Evolutionary conservation across 495 filamentous ascomycete species (phyloP).

Genomic region (Daldinia vernicosa): DNA sequence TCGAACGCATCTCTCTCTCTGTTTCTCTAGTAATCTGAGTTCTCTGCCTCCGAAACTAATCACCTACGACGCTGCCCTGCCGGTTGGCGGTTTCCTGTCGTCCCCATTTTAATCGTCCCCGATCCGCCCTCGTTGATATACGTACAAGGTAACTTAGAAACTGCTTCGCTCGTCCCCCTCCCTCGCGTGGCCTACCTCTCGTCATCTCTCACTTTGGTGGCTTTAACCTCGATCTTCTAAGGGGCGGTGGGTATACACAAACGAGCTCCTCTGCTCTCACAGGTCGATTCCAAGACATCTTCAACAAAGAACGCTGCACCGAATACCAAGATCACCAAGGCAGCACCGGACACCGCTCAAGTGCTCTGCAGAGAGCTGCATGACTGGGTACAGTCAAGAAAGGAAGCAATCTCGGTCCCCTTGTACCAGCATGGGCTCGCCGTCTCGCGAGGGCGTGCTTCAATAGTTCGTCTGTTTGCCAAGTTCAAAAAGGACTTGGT

Average conservation of each 20-base stretch:
- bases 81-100: conserved; percentile 26
- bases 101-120: conserved; percentile 29
- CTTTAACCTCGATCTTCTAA: conserved; percentile 52
- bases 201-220: conserved; percentile 56
- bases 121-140: conserved; percentile 24
- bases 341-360: conserved; percentile 46
- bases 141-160: conserved; percentile 20
- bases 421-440: conserved; percentile 49
- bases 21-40: conserved; percentile 21
- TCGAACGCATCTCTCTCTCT: conserved; percentile 36
- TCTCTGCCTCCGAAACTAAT: conserved; percentile 33
- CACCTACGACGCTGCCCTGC: conserved; percentile 26
- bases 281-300: conserved; percentile 55
- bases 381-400: conserved; percentile 51
- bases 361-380: conserved; percentile 51
- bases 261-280: conserved; percentile 51
- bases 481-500: conserved; percentile 45
- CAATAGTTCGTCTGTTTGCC: conserved; percentile 47
- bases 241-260: conserved; percentile 58
- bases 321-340: conserved; percentile 52
- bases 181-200: conserved; percentile 23
- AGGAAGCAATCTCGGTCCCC: conserved; percentile 50
- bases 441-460: conserved; percentile 45
- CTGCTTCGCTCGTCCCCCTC: conserved; percentile 21
- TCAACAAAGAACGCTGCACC: conserved; percentile 57